Conservation (phyloP, 805 yeast species). For the Peterozyma xylosa region DNA sequence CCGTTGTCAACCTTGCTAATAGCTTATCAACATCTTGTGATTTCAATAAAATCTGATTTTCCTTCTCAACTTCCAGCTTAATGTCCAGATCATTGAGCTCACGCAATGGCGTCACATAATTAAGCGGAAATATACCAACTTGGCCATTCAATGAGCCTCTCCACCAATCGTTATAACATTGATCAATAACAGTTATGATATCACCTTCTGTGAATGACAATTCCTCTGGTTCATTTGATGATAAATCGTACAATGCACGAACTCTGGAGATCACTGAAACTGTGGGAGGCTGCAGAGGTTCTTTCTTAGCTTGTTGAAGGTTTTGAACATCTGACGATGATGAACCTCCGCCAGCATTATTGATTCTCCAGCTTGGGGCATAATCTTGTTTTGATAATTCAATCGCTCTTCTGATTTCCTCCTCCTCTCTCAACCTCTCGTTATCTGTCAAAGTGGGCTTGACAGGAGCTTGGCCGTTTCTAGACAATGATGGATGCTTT, state of each 20-base stretch:
- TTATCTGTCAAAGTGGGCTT: conserved; percentile 38
- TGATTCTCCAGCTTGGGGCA: conserved; percentile 24
- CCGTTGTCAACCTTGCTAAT: conserved; percentile 41
- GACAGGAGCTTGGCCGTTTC: conserved; percentile 49
- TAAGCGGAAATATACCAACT: conserved; percentile 85
- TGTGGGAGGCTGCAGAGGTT: conserved; percentile 2
- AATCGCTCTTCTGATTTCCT: conserved; percentile 69
- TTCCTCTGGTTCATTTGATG: conserved; percentile 78
- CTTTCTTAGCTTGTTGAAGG: conserved; percentile 14
- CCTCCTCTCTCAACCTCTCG: conserved; percentile 61
- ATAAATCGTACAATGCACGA: conserved; percentile 76
- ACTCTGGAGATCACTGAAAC: conserved; percentile 51
- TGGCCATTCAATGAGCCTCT: conserved; percentile 77
- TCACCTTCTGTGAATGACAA: conserved; percentile 84
- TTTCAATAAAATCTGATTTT: conserved; percentile 45
- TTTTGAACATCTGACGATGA: conserved; percentile 8
- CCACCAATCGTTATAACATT: conserved; percentile 94
- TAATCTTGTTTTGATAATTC: conserved; percentile 65
- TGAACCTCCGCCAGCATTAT: conserved; percentile 6
- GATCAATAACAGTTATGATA: conserved; percentile 76
- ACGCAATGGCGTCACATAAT: conserved; percentile 77
- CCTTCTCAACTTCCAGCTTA: conserved; percentile 38
- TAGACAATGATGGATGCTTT: conserved; percentile 27
- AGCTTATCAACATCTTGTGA: conserved; percentile 62
- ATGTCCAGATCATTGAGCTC: conserved; percentile 60